phyloP scores from a whole-genome alignment of 2,329 filamentous ascomycete species.

The Gliomastix tumulicola region DNA sequence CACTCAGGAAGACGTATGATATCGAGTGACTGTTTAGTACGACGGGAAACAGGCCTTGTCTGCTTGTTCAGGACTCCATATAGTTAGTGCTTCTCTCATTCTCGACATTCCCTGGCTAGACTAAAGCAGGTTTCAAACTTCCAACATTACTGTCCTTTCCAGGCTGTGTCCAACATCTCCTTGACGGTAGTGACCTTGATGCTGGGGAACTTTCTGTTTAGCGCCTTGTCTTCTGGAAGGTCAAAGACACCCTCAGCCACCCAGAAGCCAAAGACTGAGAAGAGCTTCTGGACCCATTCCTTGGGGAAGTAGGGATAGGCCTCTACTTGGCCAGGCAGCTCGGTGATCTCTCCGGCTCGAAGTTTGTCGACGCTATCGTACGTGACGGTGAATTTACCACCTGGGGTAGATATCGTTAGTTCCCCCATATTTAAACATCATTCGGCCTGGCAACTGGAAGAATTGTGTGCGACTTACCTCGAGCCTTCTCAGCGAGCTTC shows the following conservation, averaged over 20 bases:
- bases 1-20: constrained; percentile 1
- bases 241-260: constrained; percentile 14
- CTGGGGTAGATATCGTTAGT: too few species aligned
- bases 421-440: not conserved
- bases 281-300: constrained; percentile 11
- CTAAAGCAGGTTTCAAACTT: too few species aligned
- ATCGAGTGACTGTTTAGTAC: too few species aligned
- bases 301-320: constrained; percentile 17
- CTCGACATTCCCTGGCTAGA: too few species aligned
- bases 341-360: constrained; percentile 22
- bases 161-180: constrained; percentile 12
- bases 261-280: constrained; percentile 2
- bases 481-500: constrained; percentile 29
- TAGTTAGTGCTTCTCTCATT: too few species aligned
- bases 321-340: constrained; percentile 14
- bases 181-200: constrained; percentile 13
- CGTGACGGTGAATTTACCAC: constrained; percentile 26
- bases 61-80: too few species aligned
- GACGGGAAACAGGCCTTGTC: too few species aligned
- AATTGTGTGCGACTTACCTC: constrained; percentile 16
- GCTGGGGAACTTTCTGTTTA: constrained; percentile 15
- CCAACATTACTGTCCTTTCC: constrained; percentile 2
- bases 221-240: constrained; percentile 7
- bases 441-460: not conserved
- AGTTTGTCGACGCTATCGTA: constrained; percentile 28